Base-by-base conservation (phyloP, 176 grass and related monocot species). In the Oryza meyeriana region DNA sequence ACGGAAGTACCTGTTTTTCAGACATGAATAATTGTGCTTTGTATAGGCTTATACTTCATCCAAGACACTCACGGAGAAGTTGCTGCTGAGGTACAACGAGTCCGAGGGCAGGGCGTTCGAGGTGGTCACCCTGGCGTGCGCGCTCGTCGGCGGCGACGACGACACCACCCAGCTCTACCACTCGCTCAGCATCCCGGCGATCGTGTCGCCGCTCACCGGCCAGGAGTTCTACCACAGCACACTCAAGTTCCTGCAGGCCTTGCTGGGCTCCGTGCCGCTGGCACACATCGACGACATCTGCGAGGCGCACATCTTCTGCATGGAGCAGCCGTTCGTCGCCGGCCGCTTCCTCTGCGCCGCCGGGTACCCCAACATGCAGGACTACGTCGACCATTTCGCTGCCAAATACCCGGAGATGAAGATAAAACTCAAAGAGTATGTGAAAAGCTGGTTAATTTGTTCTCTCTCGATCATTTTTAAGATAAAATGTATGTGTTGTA, bases 301-400 rank as follows among this genome's bases (percentile, higher is more conserved):
- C n/a, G 88, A 90, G 34, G 88, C 91, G 1, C 87, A 85, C 67
- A 8, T 75, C 6, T 94, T 90, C 61, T 90, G 78, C 84, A 75
- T 90, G 74, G 84, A 90, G 25, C 65, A 0, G 38, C 31, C 47
- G 6, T 12, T 29, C 12, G 81, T 89, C 66, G 68, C 68, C 18
- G 81, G 84, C 34, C 83, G 84, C 24, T 78, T 84, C 73, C 63
- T 92, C 33, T 84, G 79, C 13, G 64, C 83, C 35, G 33, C 38
- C 1, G 75, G n/a, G 1, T 42, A 75, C 75, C 76, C 81, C 2
- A 77, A 39, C 25, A 81, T 79, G 75, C 84, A 75, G 28, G 82
- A 81, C 6, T 0, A 67, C 17, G 18, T 76, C 36, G 75, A 58
- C 10, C 74, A 68, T 50, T 86, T 79, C 4, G 64, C 20, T 5